Evolutionary conservation across 768 basidiomycete genomes (phyloP).

Genomic region (Amanita brunnescens): DNA sequence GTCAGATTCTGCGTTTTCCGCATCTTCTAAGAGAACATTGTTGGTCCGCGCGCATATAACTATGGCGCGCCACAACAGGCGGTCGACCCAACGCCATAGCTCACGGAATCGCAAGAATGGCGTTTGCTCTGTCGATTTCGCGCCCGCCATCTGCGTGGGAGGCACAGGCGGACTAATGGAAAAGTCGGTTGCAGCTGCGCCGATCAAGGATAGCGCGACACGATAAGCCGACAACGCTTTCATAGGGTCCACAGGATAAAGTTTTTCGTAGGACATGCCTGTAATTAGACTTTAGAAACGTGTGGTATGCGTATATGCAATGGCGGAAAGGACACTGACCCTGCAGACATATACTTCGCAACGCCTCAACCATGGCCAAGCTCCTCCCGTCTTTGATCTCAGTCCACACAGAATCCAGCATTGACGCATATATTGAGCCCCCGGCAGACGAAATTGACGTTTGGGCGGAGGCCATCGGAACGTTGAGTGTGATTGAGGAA

Average conservation of each 20-base stretch:
- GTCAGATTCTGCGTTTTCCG: constrained; percentile 8
- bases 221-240: constrained; percentile 53
- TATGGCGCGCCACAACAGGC: constrained; percentile 73
- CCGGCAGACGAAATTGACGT: constrained; percentile 40
- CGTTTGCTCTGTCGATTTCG: constrained; percentile 17
- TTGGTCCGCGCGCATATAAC: constrained; percentile 46
- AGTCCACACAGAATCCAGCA: constrained; percentile 30
- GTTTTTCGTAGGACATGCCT: constrained; percentile 74
- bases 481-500: constrained; percentile 19
- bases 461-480: constrained; percentile 23
- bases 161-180: constrained; percentile 16
- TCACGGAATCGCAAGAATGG: constrained; percentile 69
- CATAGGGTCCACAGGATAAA: constrained; percentile 37
- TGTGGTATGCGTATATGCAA: constrained; percentile 1
- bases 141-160: constrained; percentile 29
- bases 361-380: constrained; percentile 65
- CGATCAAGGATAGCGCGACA: constrained; percentile 45
- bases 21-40: constrained; percentile 9
- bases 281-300: not conserved
- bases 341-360: constrained; percentile 72
- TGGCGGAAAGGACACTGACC: constrained; percentile 34
- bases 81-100: constrained; percentile 80
- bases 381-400: constrained; percentile 62
- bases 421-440: constrained; percentile 31
- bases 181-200: constrained; percentile 38